Conservation (phyloP, 257 asterid genomes). For the Solanum chilense region DNA sequence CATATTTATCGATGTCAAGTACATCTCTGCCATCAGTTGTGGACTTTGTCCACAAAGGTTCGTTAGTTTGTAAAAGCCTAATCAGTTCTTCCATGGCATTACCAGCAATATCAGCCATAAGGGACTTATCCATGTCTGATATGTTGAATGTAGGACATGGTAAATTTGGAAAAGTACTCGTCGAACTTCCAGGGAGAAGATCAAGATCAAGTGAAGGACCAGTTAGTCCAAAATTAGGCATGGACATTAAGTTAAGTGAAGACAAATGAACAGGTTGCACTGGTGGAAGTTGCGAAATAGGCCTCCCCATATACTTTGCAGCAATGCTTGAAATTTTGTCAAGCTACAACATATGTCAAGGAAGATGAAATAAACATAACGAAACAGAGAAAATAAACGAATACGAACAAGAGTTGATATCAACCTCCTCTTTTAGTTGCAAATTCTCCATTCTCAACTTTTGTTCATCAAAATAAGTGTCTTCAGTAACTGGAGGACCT, state of each 20-base stretch:
- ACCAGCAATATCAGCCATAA: conserved; percentile 69
- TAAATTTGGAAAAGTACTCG: conserved; percentile 13
- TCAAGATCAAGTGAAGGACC: conserved; percentile 86
- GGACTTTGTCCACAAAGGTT: conserved; percentile 74
- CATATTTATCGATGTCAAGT: conserved; percentile 56
- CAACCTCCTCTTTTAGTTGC: conserved; percentile 79
- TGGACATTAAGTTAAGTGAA: conserved; percentile 54
- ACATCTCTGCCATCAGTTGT: conserved; percentile 44
- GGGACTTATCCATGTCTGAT: conserved; percentile 76
- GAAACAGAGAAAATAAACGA: not conserved
- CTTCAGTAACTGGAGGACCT: conserved; percentile 60
- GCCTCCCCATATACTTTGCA: conserved; percentile 91
- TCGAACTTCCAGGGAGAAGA: conserved; percentile 53
- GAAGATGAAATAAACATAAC: not conserved
- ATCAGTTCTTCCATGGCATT: conserved; percentile 69
- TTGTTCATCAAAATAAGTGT: conserved; percentile 70
- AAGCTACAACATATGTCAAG: conserved; percentile 28
- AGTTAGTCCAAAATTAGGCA: conserved; percentile 50
- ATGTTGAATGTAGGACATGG: conserved; percentile 36
- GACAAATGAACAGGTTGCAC: conserved; percentile 77
- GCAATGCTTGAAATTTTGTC: conserved; percentile 90
- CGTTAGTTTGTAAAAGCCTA: conserved; percentile 62
- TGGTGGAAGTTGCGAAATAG: conserved; percentile 84
- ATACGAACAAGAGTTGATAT: not conserved
- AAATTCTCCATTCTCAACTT: conserved; percentile 62